Evolutionary conservation across 2,329 filamentous ascomycete species (phyloP).

Genomic region (Sporothrix mexicana): DNA sequence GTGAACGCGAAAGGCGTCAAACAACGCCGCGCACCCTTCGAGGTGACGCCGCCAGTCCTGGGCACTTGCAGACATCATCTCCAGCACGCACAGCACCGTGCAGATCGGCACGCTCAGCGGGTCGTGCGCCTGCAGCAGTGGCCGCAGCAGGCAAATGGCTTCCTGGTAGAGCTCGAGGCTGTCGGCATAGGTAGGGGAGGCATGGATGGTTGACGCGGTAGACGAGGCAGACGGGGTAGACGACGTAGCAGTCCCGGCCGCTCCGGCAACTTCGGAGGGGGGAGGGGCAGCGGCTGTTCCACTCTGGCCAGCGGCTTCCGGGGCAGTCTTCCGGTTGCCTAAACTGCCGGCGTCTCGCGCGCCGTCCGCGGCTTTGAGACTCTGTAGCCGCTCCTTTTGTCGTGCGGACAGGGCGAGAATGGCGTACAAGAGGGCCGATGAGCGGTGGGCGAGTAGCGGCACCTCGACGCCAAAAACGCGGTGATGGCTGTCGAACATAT

Average conservation of each 20-base stretch:
- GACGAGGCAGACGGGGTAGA: too few species aligned
- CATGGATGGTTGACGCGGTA: too few species aligned
- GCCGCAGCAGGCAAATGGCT: slow-evolving; percentile 53
- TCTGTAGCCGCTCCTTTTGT: slow-evolving; percentile 59
- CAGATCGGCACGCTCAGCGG: slow-evolving; percentile 48
- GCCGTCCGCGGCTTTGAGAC: too few species aligned
- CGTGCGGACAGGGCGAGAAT: slow-evolving; percentile 61
- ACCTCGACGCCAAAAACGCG: not conserved
- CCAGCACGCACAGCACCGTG: slow-evolving; percentile 49
- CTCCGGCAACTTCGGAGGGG: too few species aligned
- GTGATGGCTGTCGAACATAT: not conserved
- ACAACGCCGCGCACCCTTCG: slow-evolving; percentile 62
- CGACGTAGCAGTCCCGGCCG: too few species aligned
- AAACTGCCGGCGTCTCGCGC: too few species aligned
- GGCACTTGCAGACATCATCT: slow-evolving; percentile 52
- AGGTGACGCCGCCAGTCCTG: slow-evolving; percentile 62
- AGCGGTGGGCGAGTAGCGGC: not conserved
- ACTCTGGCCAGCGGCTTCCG: too few species aligned
- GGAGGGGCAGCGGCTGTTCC: too few species aligned
- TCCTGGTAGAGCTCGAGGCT: slow-evolving; percentile 61
- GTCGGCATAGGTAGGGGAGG: too few species aligned
- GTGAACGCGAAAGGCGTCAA: slow-evolving; percentile 59
- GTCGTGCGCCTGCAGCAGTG: slow-evolving; percentile 46
- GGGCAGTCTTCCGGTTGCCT: too few species aligned
- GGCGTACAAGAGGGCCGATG: slow-evolving; percentile 48